Evolutionary conservation across 768 basidiomycete species (phyloP), one percentile per base, ranked within the genome.

Genomic region (Lepiota brunneoincarnata): DNA sequence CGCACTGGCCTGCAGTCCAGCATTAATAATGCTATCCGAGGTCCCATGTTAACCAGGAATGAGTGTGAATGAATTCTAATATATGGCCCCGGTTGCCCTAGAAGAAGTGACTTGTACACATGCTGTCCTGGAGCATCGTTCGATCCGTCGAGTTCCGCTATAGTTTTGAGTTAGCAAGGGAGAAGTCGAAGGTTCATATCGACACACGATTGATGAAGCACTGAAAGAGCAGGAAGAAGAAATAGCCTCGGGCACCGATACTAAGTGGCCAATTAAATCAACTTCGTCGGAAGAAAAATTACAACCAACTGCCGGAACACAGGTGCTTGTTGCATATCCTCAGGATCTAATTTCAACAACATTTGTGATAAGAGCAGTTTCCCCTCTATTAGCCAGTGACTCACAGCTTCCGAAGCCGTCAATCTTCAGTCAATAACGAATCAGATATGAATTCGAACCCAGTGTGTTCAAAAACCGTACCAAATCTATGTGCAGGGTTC

Each of bases 151-250:
- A 89, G 51, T 1, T 80, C 82, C 55, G 84, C 90, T 86, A 45
- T 37, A 53, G 41, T 28, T 28, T 45, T 17, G 18, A 54, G 45
- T n/a, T 28, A 34, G 17, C 47, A 31, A 31, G n/a, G 36, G 34
- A 51, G 21, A n/a, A 12, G 11, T 12, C 10, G 17, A 43, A 45
- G 54, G 24, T 12, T 14, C 48, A 49, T 51, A 10, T 36, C 17
- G 18, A 49, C 18, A 38, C 58, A 89, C 90, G 81, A 58, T 88
- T 86, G 61, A 89, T 83, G 67, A 95, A 95, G 60, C 90, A 91
- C 61, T 99, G 96, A 76, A 99, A 98, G 1, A 99, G 76, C 18
- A 96, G 75, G 72, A 86, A 99, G 75, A 86, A 95, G 68, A 95
- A 95, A 71, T 94, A 97, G 18, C 87, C 92, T 59, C 89, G 75